Conservation (phyloP, 2,329 filamentous ascomycete species). For the Apiospora sp. region DNA sequence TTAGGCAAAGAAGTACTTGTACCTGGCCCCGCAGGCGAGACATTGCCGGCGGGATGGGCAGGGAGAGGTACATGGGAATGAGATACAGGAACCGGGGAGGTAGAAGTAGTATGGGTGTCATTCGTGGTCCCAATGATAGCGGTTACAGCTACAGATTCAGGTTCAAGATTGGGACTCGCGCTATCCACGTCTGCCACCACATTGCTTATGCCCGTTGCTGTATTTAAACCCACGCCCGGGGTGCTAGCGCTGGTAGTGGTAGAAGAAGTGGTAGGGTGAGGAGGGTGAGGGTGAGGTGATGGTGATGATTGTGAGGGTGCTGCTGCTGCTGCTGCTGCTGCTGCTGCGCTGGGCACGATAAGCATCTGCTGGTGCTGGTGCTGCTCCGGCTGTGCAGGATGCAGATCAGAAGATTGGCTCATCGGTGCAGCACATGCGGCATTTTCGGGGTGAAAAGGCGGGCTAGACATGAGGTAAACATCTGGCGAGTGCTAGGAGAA, state of each 20-base stretch:
- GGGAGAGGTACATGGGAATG: slow-evolving; percentile 29
- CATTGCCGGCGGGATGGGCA: slow-evolving; percentile 23
- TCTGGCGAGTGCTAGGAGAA: slow-evolving; percentile 50
- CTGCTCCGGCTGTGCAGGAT: slow-evolving; percentile 29
- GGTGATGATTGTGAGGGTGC: background rate
- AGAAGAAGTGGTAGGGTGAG: slow-evolving; percentile 38
- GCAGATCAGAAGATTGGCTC: slow-evolving; percentile 40
- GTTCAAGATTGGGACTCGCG: slow-evolving; percentile 32
- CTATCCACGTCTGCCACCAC: slow-evolving; percentile 26
- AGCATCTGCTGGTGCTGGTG: slow-evolving; percentile 21
- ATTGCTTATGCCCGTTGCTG: slow-evolving; percentile 21
- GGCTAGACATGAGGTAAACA: slow-evolving; percentile 67
- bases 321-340: background rate
- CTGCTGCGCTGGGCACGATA: slow-evolving; percentile 13
- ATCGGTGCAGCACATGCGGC: slow-evolving; percentile 58
- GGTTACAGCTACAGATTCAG: slow-evolving; percentile 28
- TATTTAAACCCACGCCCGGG: slow-evolving; percentile 31
- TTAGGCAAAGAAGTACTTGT: slow-evolving; percentile 25
- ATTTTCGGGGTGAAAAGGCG: slow-evolving; percentile 60
- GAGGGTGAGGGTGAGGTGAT: slow-evolving; percentile 32
- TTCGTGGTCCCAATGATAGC: slow-evolving; percentile 37
- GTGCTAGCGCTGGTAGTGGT: slow-evolving; percentile 27
- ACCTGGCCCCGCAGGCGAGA: slow-evolving; percentile 27
- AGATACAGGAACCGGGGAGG: slow-evolving; percentile 30
- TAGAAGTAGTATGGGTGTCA: slow-evolving; percentile 37